Evolutionary conservation across 2,329 filamentous ascomycete genomes (phyloP).

Genomic region (Colletotrichum australisinense): DNA sequence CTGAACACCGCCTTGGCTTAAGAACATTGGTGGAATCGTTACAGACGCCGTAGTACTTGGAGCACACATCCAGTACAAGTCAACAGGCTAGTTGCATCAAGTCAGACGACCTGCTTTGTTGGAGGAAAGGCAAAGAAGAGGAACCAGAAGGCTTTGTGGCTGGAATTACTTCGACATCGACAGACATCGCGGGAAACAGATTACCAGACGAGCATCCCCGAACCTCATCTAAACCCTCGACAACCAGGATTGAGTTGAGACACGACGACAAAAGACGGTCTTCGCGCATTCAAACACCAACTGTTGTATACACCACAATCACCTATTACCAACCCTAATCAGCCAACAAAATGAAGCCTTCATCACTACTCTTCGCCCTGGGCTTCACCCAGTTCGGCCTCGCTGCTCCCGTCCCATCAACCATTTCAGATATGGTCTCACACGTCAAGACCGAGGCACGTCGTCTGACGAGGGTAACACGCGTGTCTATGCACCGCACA

Average conservation of each 20-base stretch:
- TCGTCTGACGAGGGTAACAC: constrained; percentile 11
- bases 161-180: too few relatives aligned
- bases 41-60: background rate
- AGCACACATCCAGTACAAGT: background rate
- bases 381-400: constrained; percentile 11
- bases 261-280: background rate
- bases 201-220: background rate
- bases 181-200: too few relatives aligned
- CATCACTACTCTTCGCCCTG: constrained; percentile 20
- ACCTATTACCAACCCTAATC: background rate
- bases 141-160: background rate
- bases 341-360: constrained; percentile 23
- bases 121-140: background rate
- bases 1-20: constrained; percentile 3
- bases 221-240: background rate
- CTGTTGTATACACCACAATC: background rate
- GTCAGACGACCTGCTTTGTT: background rate
- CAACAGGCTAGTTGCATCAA: background rate
- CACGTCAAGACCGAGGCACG: constrained; percentile 18
- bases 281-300: background rate
- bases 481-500: constrained; percentile 2
- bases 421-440: constrained; percentile 20
- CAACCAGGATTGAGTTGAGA: background rate
- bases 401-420: constrained; percentile 29
- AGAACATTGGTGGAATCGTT: background rate